Percentiles rank a stretch among this genome's conserved stretches.
These are phyloP conservation scores for Elasticomyces elasticus DNA, from an alignment of 495 filamentous ascomycete species.

Conservation along the genomic window DNA sequence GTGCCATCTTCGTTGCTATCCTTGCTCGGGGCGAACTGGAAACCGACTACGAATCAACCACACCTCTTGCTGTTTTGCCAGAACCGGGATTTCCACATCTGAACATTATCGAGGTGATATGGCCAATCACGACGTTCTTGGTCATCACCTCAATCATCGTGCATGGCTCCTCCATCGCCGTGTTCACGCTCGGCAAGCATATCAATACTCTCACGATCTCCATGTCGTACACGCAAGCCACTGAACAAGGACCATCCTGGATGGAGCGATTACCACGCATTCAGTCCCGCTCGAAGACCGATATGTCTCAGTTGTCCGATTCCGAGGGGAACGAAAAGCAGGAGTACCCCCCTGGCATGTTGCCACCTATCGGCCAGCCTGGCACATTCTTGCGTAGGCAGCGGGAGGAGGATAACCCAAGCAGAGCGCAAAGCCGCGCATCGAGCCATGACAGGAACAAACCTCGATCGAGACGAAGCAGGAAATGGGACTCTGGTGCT, in stretches of 20 bases:
- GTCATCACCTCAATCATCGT: slow-evolving; percentile 92
- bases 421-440: slow-evolving; percentile 37
- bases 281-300: slow-evolving; percentile 67
- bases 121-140: slow-evolving; percentile 92
- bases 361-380: slow-evolving; percentile 66
- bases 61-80: slow-evolving; percentile 58
- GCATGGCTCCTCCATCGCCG: slow-evolving; percentile 94
- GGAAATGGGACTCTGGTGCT: slow-evolving; percentile 60
- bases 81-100: slow-evolving; percentile 43
- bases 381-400: slow-evolving; percentile 76
- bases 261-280: slow-evolving; percentile 91
- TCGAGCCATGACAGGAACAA: slow-evolving; percentile 38
- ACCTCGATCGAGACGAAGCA: slow-evolving; percentile 52
- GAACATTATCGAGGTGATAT: slow-evolving; percentile 69
- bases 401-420: slow-evolving; percentile 59
- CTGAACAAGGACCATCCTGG: slow-evolving; percentile 85
- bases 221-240: slow-evolving; percentile 85
- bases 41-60: slow-evolving; percentile 44
- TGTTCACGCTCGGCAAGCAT: slow-evolving; percentile 94
- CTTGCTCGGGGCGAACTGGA: slow-evolving; percentile 84
- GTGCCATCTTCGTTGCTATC: slow-evolving; percentile 91
- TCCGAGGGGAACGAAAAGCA: slow-evolving; percentile 49
- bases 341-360: slow-evolving; percentile 57
- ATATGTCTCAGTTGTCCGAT: slow-evolving; percentile 65
- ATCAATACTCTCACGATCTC: slow-evolving; percentile 96